These are phyloP conservation scores for Musa itinerans DNA, from an alignment of 176 grass and related monocot species.

Conservation along the genomic window DNA sequence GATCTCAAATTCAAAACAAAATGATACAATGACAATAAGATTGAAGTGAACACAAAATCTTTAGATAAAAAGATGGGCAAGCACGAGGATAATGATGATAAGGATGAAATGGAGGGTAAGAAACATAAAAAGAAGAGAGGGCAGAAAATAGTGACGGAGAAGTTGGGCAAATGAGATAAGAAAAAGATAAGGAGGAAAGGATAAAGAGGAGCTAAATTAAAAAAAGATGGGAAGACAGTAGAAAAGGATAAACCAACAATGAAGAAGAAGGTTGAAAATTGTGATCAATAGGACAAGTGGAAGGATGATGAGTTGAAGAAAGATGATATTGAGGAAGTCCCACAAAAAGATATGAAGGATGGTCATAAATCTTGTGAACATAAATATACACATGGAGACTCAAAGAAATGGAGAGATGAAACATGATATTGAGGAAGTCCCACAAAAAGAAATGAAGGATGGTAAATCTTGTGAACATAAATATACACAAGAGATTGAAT, in stretches of 20 bases:
- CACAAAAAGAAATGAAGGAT: no score
- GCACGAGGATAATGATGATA: conserved; percentile 3
- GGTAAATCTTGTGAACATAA: no score
- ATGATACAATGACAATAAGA: conserved; percentile 12
- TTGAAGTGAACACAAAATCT: conserved; percentile 41
- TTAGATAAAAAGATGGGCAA: conserved; percentile 48
- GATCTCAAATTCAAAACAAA: conserved; percentile 63
- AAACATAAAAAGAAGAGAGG: conserved; percentile 10
- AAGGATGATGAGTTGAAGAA: not conserved
- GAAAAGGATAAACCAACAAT: not conserved
- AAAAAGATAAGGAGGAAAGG: conserved; percentile 1
- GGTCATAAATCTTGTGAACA: no score
- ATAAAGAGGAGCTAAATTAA: not conserved
- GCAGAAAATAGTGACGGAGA: not conserved
- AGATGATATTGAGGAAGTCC: not conserved
- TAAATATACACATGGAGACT: no score
- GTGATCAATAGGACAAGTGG: no score
- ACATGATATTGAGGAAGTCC: not conserved
- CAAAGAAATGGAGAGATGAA: not conserved
- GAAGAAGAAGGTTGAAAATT: not conserved
- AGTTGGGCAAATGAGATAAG: not conserved
- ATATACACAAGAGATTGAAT: not conserved
- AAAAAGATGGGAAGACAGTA: not conserved
- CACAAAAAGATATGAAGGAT: no score
- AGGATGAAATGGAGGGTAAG: conserved; percentile 20